Percentiles rank a stretch among this genome's conserved stretches.
Evolutionary conservation across 2,329 filamentous ascomycete genomes (phyloP).

Genomic region (Zalaria obscura): DNA sequence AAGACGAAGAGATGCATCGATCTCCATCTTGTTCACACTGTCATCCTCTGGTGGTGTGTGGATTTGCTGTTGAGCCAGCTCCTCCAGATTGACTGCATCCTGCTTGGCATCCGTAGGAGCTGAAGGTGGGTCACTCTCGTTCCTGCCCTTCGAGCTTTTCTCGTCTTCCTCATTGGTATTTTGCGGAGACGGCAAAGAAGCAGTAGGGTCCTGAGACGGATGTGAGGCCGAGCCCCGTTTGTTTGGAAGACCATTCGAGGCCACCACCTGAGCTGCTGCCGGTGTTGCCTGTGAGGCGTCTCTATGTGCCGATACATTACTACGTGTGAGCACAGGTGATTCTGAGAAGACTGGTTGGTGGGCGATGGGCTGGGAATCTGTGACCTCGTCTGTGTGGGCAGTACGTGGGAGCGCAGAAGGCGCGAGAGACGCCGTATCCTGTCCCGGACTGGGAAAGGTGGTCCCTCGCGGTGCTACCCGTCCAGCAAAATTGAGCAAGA

Average conservation of each 20-base stretch:
- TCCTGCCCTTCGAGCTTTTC: background rate
- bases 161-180: conserved; percentile 4
- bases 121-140: conserved; percentile 1
- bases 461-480: conserved; percentile 5
- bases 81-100: background rate
- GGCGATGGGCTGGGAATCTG: too few relatives aligned
- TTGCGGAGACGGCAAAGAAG: conserved; percentile 4
- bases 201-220: background rate
- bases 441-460: background rate
- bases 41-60: conserved; percentile 9
- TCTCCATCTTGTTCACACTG: conserved; percentile 1
- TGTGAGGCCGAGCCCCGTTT: background rate
- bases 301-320: too few relatives aligned
- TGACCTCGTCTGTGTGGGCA: too few relatives aligned
- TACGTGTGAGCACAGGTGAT: too few relatives aligned
- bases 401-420: conserved; percentile 4
- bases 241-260: too few relatives aligned
- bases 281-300: too few relatives aligned
- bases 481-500: conserved; percentile 28
- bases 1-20: background rate
- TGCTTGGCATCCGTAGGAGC: conserved; percentile 1
- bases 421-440: conserved; percentile 1
- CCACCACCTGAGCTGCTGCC: too few relatives aligned
- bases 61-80: conserved; percentile 5
- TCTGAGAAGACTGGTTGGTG: too few relatives aligned